Evolutionary conservation across 768 basidiomycete genomes (phyloP), one percentile per base, ranked within the genome.

Genomic region (Serendipita vermifera): DNA sequence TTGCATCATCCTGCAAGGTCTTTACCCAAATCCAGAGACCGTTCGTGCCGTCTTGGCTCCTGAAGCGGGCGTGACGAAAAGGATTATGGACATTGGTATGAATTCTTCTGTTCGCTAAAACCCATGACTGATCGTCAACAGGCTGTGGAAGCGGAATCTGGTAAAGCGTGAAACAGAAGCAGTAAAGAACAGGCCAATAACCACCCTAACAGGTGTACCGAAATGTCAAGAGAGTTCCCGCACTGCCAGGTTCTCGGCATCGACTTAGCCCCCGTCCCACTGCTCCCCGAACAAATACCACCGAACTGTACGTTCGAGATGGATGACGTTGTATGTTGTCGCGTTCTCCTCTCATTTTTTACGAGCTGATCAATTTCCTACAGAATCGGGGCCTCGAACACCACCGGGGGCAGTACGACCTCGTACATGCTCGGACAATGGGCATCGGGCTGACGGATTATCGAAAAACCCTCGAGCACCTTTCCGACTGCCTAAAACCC

Each of bases 201-300:
- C 15, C 5, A 2, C 24, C 27, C 41, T 14, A 43, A 60, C 64
- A 89, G 87, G 87, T 71, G 80, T 3, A 74, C 82, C 67, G 83
- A 87, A 61, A 83, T 89, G 81, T 83, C 82, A 56, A 67, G 64
- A 41, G 71, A 72, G 48, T 89, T 82, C 64, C 81, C 79, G n/a
- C 71, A 77, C 62, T 82, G 78, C 59, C 68, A 70, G 62, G 85
- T 88, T 65, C 72, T 75, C 61, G 87, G 83, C 38, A 67, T 86
- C 54, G 87, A 90, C 68, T 82, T 87, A 61, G 87, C 82, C 24
- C 83, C 5, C 5, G 11, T 15, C 17, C 46, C 46, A 20, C 9
- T 51, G 15, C 5, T 5, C 17, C 9, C 46, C 17, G 15, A 26
- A 26, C 7, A 5, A 4, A 15, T 51, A 9, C 46, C 46, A 31